Evolutionary conservation across 805 yeast genomes (phyloP).

Genomic region (Teunomyces atbi): DNA sequence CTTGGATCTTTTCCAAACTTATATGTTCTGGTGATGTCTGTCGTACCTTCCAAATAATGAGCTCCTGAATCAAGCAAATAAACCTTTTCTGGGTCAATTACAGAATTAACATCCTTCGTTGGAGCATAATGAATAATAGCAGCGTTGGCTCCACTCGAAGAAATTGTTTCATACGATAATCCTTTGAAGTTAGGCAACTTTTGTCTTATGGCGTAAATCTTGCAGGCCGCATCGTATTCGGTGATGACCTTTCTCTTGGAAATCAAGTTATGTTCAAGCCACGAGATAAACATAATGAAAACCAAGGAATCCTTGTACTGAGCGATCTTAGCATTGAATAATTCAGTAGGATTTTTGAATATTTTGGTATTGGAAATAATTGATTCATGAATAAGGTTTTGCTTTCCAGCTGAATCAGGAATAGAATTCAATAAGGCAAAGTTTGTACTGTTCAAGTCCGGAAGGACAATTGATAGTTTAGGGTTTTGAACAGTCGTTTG

Average conservation of each 20-base stretch:
- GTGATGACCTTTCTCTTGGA: constrained; percentile 41
- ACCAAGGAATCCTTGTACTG: constrained; percentile 86
- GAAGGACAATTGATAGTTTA: constrained; percentile 26
- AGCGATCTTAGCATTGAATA: constrained; percentile 67
- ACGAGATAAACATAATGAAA: constrained; percentile 68
- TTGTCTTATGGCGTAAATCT: constrained; percentile 54
- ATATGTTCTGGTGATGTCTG: constrained; percentile 89
- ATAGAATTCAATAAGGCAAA: constrained; percentile 30
- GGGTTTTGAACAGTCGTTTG: constrained; percentile 17
- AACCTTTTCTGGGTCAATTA: constrained; percentile 64
- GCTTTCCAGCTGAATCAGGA: constrained; percentile 29
- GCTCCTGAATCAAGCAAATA: constrained; percentile 89
- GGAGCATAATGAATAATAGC: constrained; percentile 79
- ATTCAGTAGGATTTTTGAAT: constrained; percentile 70
- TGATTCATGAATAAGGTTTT: constrained; percentile 24
- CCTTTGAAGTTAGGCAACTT: constrained; percentile 58
- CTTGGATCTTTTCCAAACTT: constrained; percentile 50
- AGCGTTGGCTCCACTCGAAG: constrained; percentile 73
- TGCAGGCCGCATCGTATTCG: constrained; percentile 66
- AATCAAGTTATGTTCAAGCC: constrained; percentile 66
- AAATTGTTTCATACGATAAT: constrained; percentile 72
- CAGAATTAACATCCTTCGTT: constrained; percentile 51
- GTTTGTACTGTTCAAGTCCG: constrained; percentile 27
- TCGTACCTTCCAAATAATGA: constrained; percentile 90
- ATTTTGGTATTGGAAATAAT: constrained; percentile 57